Evolutionary conservation across 2,329 filamentous ascomycete species (phyloP), one percentile per base, ranked within the genome.

Genomic region (Acrocalymma vagum): DNA sequence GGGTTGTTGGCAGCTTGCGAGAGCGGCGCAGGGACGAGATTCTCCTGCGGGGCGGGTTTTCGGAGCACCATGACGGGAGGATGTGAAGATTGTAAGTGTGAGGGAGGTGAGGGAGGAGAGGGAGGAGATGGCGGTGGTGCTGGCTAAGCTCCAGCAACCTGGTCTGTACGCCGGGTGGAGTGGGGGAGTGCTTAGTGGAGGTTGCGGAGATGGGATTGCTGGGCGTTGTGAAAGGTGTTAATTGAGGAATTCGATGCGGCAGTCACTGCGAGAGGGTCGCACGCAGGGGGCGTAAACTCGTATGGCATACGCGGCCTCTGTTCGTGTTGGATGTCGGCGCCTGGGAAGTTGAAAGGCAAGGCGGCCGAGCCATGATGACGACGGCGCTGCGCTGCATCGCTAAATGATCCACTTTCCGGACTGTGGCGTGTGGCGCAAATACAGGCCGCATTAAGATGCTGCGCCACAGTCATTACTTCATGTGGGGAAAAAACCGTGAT

Each of bases 21-120:
- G 8, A 72, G 64, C 6, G 71, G 67, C 24, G 67, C 60, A 9
- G 74, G 74, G 33, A 72, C 67, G 28, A 74, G 62, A 30, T 52
- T 56, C 20, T 60, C 61, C 10, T 63, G 57, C 17, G 55, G 41
- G 2, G 70, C 62, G 6, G 72, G 65, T 47, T 75, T 76, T 38
- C 72, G 71, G 31, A 76, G 72, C 35, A 77, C 73, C 75, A 78
- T 78, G 24, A 42, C 45, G 47, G 26, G 15, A 26, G 26, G 31
- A n/a, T 27, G 31, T 36, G 42, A 20, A 36, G 42, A 25, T 40
- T 30, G 16, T 16, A 22, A 26, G 15, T 32, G 38, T 36, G 20
- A 15, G 37, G 28, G 38, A 18, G 23, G 29, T 25, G 31, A 15
- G 22, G 42, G 28, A 36, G 29, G 36, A 34, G 16, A 24, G 28